Evolutionary conservation across 208 protist species (phyloP), one percentile per base, ranked within the genome.

Genomic region (Leishmania martiniquensis): DNA sequence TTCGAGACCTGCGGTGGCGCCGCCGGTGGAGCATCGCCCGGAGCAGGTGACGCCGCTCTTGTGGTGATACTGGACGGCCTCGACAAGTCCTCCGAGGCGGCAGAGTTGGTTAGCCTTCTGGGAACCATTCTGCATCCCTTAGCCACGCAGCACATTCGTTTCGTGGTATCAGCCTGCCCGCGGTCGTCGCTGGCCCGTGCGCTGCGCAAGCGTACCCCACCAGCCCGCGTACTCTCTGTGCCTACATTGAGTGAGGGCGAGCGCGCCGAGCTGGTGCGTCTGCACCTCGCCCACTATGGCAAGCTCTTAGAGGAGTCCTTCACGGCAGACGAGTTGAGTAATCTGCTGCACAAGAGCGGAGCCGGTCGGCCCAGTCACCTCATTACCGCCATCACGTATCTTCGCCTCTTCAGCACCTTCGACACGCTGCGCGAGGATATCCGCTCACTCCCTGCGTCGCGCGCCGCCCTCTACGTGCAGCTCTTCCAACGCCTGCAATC

Each of bases 361-460:
- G 88, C 91, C 15, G 82, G 82, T 1, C 86, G 83, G 25, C 84
- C 92, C 9, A 87, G 85, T 37, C 94, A 96, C 73, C 86, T 98
- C 51, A 95, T 82, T 59, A 76, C 86, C 49, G 89, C 88, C 29
- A 86, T 97, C 25, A 89, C 84, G 20, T 90, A 96, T 75, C 84
- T 98, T 52, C 87, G 91, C 4, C 87, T 96, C 39, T 96, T 96
- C 88, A 95, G 90, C 81, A 87, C 82, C 17, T 96, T 92, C 73
- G 90, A 92, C 75, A 95, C 91, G 10, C 85, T 98, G 44, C 86
- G 87, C 29, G 76, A 83, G 22, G 92, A 95, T 72, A 93, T 98
- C 47, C 83, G 84, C n/a, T 39, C 76, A 17, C 82, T 98, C 2
- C 93, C 94, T 1, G 81, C 80, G 15, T 89, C 87, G 42, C 78